Base-by-base conservation (phyloP, 73 alveolate species). In the Uronychia setigera region DNA sequence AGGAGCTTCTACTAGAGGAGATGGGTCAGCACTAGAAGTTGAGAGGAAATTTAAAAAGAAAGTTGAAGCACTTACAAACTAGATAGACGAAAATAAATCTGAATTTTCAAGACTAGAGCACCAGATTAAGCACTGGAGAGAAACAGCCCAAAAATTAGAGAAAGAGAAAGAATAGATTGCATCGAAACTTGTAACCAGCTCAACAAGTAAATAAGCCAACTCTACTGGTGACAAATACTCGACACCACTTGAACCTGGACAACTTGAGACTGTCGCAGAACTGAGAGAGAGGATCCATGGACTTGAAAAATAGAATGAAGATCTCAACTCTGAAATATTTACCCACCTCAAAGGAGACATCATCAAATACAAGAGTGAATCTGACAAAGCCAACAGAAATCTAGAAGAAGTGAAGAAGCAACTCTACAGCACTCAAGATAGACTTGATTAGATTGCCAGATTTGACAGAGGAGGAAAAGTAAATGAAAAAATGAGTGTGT, bases 41-140 rank as follows among this genome's bases (percentile, higher is more conserved):
- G 81, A 82, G 32, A 82, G 74, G 89, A 82, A 29, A 35, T 30
- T 29, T 5, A 32, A 13, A 1, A 1, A 25, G 32, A 82, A 74
- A 46, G 34, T 82, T 1, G 76, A 82, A 14, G 82, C 81, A 0
- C 78, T 82, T 27, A 27, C 60, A 9, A 74, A 30, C 57, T 77
- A 82, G 33, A 60, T 82, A 33, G 26, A 14, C 9, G 82, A 82
- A 5, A 78, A 60, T 0, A 60, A 35, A 58, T 34, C 33, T 58
- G 89, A 82, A 13, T n/a, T 82, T 1, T 82, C 60, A 31, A 32
- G 46, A 33, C 28, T 32, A n/a, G 82, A 82, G 46, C 60, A 82
- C 31, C 33, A 74, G 1, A 58, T 74, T 0, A 32, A n/a, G 19
- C 67, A 82, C 75, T 82, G 89, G 89, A 82, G 35, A 29, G 59